Evolutionary conservation across 768 basidiomycete genomes (phyloP), one percentile per base, ranked within the genome.

Genomic region (Suillus hirtellus): DNA sequence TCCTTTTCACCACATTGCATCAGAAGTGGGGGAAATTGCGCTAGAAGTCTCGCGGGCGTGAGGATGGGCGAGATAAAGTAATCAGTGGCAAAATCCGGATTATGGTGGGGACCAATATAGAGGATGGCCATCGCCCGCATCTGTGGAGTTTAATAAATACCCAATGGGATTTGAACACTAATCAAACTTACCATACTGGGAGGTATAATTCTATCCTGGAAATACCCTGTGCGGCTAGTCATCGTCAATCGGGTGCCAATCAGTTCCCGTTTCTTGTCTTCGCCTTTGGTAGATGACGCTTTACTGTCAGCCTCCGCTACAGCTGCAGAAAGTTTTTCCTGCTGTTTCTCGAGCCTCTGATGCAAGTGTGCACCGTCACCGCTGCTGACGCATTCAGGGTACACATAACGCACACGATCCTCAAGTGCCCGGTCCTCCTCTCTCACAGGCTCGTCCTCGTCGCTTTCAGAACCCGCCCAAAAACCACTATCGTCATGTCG

Each of bases 61-160:
- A 99, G 84, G 69, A 99, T 91, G 1, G 97, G 97, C 19, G 96
- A 98, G 68, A 99, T 88, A 78, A 93, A 89, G 76, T 98, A 99
- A 80, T 99, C 96, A 19, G 90, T 90, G 61, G 87, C 86, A 73
- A 99, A 96, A 75, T 99, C 95, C 8, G 97, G 97, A 73, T 94
- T 91, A 59, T 89, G 89, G 70, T 92, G 86, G 1, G 97, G 96
- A 1, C 96, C 96, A 64, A 99, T 90, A 77, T 97, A 97, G 66
- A 96, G 78, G 71, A 97, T 96, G 3, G 96, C 96, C 97, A 99
- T 99, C 0, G 96, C 96, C 42, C 97, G 92, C 94, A 98, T 98
- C 96, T 99, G 50, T 62, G 42, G n/a, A 53, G 17, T n/a, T 27
- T 61, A n/a, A 27, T 38, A 43, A 65, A 60, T 37, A 56, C 56